Evolutionary conservation across 495 filamentous ascomycete species (phyloP).

Genomic region (Penicillium simplicissimum): DNA sequence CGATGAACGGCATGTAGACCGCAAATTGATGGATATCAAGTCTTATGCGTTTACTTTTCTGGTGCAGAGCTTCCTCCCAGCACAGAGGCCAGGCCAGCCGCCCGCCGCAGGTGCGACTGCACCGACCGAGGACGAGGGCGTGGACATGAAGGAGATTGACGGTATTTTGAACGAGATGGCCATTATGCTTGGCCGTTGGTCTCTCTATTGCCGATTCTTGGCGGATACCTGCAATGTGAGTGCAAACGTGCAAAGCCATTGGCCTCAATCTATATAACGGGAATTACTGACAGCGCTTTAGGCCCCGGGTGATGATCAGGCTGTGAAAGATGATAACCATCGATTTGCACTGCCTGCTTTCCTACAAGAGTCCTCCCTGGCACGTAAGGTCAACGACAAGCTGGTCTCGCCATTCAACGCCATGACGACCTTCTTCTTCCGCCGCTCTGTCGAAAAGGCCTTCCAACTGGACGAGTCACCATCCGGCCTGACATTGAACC

Average conservation of each 20-base stretch:
- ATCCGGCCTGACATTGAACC: slow-evolving; percentile 70
- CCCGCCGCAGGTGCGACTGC: slow-evolving; percentile 60
- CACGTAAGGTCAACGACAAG: slow-evolving; percentile 70
- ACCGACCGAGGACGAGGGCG: slow-evolving; percentile 77
- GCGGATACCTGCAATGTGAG: slow-evolving; percentile 78
- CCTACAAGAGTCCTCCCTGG: slow-evolving; percentile 70
- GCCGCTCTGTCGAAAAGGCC: slow-evolving; percentile 91
- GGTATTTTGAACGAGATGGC: slow-evolving; percentile 81
- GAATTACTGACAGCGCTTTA: slow-evolving; percentile 24
- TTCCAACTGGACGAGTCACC: slow-evolving; percentile 99
- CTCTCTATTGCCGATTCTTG: slow-evolving; percentile 86
- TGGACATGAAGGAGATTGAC: slow-evolving; percentile 95
- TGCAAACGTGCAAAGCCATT: slow-evolving; percentile 28
- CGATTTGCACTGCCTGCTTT: slow-evolving; percentile 61
- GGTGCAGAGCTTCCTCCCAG: slow-evolving; percentile 87
- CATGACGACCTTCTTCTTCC: slow-evolving; percentile 94
- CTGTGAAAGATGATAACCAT: slow-evolving; percentile 28
- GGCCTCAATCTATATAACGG: slow-evolving; percentile 14
- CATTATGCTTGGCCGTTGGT: slow-evolving; percentile 91
- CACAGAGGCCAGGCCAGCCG: slow-evolving; percentile 62
- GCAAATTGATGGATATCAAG: slow-evolving; percentile 89
- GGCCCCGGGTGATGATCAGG: slow-evolving; percentile 26
- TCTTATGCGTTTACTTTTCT: slow-evolving; percentile 97
- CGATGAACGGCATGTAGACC: slow-evolving; percentile 80
- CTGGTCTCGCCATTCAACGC: slow-evolving; percentile 77